Conservation (phyloP, 78 protist species). For the Bodo saltans region DNA sequence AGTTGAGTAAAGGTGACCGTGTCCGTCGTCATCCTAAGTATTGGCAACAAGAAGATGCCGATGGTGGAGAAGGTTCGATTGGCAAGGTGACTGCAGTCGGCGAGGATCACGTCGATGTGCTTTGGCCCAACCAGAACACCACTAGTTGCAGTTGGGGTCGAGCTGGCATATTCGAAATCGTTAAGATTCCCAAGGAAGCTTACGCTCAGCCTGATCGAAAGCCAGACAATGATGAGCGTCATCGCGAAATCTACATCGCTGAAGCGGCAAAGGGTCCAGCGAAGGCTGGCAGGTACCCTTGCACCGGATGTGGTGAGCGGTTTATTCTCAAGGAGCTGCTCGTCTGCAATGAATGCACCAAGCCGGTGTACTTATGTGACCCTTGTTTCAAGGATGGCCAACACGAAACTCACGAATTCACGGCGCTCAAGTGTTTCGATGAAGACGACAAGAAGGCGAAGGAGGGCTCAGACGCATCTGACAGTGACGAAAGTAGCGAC, state of each 20-base stretch:
- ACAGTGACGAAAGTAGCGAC: too few species aligned
- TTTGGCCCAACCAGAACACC: background rate
- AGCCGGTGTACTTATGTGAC: too few species aligned
- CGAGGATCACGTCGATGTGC: background rate
- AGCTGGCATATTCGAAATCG: background rate
- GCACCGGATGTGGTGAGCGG: background rate
- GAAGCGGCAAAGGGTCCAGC: background rate
- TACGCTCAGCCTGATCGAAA: too few species aligned
- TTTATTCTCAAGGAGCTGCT: too few species aligned
- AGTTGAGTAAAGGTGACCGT: background rate
- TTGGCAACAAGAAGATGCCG: background rate
- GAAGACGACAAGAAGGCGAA: too few species aligned
- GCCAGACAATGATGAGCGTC: background rate
- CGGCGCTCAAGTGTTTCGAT: too few species aligned
- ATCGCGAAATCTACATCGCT: background rate
- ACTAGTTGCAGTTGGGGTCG: background rate
- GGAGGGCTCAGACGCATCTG: too few species aligned
- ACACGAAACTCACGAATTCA: too few species aligned
- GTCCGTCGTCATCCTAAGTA: background rate
- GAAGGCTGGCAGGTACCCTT: background rate
- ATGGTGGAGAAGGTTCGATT: background rate
- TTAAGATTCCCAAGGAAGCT: background rate
- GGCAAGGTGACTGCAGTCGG: background rate
- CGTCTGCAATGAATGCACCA: too few species aligned
- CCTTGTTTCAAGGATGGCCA: too few species aligned